Conservation (phyloP, 345 rosid genomes). For the Angophora floribunda region DNA sequence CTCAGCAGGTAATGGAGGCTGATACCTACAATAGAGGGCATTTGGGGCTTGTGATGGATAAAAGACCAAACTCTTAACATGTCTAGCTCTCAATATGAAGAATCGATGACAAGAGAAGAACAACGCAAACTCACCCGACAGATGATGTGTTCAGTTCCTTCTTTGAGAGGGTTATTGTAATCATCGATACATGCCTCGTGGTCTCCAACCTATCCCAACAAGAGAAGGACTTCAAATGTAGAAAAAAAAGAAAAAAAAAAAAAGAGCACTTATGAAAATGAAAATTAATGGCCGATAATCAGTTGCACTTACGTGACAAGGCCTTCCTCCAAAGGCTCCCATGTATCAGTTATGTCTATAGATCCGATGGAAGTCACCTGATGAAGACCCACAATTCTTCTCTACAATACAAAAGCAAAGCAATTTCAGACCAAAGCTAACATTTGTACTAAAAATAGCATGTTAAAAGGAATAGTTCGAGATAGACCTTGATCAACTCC, state of each 20-base stretch:
- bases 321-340: slow-evolving; percentile 98
- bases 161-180: slow-evolving; percentile 76
- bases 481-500: slow-evolving; percentile 76
- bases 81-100: neutral
- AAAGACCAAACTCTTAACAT: neutral
- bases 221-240: neutral
- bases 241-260: neutral
- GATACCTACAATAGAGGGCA: slow-evolving; percentile 44
- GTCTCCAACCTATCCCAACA: slow-evolving; percentile 63
- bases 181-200: slow-evolving; percentile 98
- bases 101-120: neutral
- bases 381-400: slow-evolving; percentile 91
- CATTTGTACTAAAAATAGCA: neutral
- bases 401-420: slow-evolving; percentile 29
- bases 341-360: slow-evolving; percentile 79
- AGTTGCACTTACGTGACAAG: slow-evolving; percentile 66
- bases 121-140: slow-evolving; percentile 54
- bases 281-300: neutral
- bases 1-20: slow-evolving; percentile 63
- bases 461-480: neutral
- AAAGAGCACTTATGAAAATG: neutral
- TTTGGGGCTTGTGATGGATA: neutral
- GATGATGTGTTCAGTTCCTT: slow-evolving; percentile 59
- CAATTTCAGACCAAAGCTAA: slow-evolving; percentile 2
- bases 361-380: slow-evolving; percentile 87